phyloP scores from a whole-genome alignment of 441 rosid genomes.

The Iberis amara region DNA sequence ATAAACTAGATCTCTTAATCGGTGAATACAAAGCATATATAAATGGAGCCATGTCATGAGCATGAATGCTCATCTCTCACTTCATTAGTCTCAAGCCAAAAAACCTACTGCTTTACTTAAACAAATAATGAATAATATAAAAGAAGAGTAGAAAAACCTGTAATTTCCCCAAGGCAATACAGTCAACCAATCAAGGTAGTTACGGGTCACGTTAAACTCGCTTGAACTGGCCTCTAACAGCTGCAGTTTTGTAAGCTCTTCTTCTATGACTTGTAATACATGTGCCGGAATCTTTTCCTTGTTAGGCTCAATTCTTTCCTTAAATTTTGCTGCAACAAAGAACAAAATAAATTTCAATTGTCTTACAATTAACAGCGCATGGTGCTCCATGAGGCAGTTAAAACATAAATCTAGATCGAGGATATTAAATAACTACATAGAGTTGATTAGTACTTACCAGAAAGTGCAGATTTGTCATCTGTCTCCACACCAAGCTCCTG shows the following conservation, averaged over 20 bases:
- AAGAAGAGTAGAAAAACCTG: conserved; percentile 52
- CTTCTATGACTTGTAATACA: conserved; percentile 93
- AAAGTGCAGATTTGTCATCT: conserved; percentile 97
- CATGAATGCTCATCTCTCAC: conserved; percentile 1
- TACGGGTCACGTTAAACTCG: conserved; percentile 99
- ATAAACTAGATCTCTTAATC: conserved; percentile 6
- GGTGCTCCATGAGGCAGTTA: conserved; percentile 1
- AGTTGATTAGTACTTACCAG: conserved; percentile 47
- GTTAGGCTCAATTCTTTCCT: conserved; percentile 87
- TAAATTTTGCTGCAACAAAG: conserved; percentile 73
- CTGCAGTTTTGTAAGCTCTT: conserved; percentile 96
- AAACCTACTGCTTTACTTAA: conserved; percentile 13
- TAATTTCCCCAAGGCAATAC: conserved; percentile 94
- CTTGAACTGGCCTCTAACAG: conserved; percentile 99
- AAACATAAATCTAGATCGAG: background rate
- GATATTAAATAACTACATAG: conserved; percentile 1
- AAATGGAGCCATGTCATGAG: conserved; percentile 9
- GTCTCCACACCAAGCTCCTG: conserved; percentile 99
- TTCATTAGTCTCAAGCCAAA: conserved; percentile 6
- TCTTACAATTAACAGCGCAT: conserved; percentile 7
- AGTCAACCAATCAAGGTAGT: conserved; percentile 98
- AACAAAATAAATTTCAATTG: conserved; percentile 10
- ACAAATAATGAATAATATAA: background rate
- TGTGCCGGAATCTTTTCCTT: conserved; percentile 86
- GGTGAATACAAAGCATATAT: conserved; percentile 14